phyloP scores from a whole-genome alignment of 2,329 filamentous ascomycete genomes.

The Penicillium sp. region DNA sequence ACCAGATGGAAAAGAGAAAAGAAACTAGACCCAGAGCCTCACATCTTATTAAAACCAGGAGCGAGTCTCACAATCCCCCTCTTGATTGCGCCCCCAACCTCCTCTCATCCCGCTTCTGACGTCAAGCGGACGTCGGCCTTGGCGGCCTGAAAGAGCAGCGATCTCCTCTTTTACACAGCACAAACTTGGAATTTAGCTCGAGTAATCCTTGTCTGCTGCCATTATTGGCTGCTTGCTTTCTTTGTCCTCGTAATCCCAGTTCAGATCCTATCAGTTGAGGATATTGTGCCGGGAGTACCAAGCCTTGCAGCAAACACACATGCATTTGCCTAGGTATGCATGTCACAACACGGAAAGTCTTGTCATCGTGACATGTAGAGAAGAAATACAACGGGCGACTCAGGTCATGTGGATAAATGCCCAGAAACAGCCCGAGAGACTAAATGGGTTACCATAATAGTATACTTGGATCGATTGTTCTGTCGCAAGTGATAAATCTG shows the following conservation, averaged over 20 bases:
- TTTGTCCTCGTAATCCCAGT: background rate
- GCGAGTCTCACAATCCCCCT: background rate
- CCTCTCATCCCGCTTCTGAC: constrained; percentile 16
- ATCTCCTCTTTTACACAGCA: constrained; percentile 4
- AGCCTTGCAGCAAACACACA: background rate
- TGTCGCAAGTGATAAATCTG: background rate
- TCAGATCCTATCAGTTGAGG: background rate
- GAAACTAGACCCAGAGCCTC: background rate
- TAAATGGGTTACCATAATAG: background rate
- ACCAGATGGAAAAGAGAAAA: background rate
- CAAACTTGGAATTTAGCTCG: constrained; percentile 7
- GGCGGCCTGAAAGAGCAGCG: constrained; percentile 12
- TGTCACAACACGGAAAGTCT: background rate
- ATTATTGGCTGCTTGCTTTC: background rate
- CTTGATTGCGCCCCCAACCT: constrained; percentile 8
- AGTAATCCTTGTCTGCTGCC: background rate
- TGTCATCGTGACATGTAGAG: background rate
- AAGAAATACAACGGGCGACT: background rate
- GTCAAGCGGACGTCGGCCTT: constrained; percentile 14
- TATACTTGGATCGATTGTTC: background rate
- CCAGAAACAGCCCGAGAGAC: background rate
- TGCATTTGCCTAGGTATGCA: background rate
- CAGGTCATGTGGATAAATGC: background rate
- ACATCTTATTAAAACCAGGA: background rate
- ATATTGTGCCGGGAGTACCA: background rate